Conservation (phyloP, 257 asterid genomes). For the Mentha longifolia region DNA sequence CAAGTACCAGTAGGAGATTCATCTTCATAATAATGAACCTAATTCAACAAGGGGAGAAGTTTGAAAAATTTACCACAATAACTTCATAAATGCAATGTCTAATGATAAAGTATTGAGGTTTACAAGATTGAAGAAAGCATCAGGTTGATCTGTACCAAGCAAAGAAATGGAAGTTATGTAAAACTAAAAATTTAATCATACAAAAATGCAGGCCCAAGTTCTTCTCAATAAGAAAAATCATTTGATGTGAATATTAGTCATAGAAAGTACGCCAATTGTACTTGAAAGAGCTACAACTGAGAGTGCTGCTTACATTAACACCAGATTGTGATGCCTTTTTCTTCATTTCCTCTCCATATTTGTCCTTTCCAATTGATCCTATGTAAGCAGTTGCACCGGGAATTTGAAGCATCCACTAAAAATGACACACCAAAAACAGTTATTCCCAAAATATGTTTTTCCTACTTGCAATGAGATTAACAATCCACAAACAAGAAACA, state of each 20-base stretch:
- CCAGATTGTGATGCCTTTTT: conserved; percentile 71
- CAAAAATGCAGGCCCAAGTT: background rate
- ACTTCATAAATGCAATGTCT: conserved; percentile 12
- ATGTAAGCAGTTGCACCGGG: conserved; percentile 85
- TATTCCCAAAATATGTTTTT: background rate
- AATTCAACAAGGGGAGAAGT: conserved; percentile 23
- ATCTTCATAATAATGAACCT: conserved; percentile 78
- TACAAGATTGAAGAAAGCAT: too few species aligned
- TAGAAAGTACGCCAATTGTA: too few species aligned
- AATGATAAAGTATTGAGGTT: too few species aligned
- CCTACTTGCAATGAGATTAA: background rate
- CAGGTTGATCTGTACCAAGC: conserved; percentile 6
- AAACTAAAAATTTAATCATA: background rate
- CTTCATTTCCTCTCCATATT: conserved; percentile 89
- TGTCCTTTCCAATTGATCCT: conserved; percentile 71
- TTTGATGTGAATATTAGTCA: conserved; percentile 8
- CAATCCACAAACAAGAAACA: conserved; percentile 21
- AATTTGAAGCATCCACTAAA: conserved; percentile 59
- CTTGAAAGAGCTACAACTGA: conserved; percentile 9
- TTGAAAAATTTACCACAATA: background rate
- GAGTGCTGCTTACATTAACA: conserved; percentile 61
- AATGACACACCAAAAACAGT: conserved; percentile 16
- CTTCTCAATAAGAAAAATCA: background rate
- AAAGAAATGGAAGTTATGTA: conserved; percentile 8
- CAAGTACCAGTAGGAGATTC: conserved; percentile 82